Evolutionary conservation across 139 green algal genomes (phyloP).

Genomic region (Chlorella sp.): DNA sequence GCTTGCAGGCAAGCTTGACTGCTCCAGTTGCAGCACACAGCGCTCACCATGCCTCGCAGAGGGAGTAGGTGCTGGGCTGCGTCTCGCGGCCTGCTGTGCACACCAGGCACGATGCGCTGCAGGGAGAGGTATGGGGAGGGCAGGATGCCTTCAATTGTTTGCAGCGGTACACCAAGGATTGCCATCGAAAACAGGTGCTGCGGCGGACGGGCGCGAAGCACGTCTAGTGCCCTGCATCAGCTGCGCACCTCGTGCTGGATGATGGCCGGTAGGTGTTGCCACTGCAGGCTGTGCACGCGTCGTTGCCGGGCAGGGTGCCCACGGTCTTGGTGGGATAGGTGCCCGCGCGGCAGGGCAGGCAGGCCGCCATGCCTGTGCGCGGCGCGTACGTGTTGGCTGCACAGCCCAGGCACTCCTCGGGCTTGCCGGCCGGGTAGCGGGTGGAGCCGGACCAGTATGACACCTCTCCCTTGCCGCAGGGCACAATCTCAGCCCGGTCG

Average conservation of each 20-base stretch:
- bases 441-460: not conserved
- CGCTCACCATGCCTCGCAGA: slow-evolving; percentile 10
- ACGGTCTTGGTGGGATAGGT: slow-evolving; percentile 3
- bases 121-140: not conserved
- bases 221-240: too few relatives aligned
- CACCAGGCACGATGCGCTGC: slow-evolving; percentile 6
- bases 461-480: slow-evolving; percentile 7
- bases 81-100: slow-evolving; percentile 11
- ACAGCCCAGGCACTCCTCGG: not conserved
- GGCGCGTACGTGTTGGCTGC: slow-evolving; percentile 7
- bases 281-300: not conserved
- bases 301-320: not conserved
- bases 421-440: not conserved
- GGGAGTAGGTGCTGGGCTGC: not conserved
- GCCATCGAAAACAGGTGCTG: too few relatives aligned
- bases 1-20: too few relatives aligned
- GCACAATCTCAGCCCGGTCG: slow-evolving; percentile 2
- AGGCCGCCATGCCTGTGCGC: slow-evolving; percentile 4
- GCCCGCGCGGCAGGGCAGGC: not conserved
- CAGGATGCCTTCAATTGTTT: too few relatives aligned
- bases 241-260: not conserved
- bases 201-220: too few relatives aligned
- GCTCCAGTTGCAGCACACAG: too few relatives aligned
- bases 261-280: not conserved
- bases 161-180: too few relatives aligned